These are phyloP conservation scores for Paxillus ammoniavirescens DNA, from an alignment of 768 basidiomycete genomes.

Conservation along the genomic window DNA sequence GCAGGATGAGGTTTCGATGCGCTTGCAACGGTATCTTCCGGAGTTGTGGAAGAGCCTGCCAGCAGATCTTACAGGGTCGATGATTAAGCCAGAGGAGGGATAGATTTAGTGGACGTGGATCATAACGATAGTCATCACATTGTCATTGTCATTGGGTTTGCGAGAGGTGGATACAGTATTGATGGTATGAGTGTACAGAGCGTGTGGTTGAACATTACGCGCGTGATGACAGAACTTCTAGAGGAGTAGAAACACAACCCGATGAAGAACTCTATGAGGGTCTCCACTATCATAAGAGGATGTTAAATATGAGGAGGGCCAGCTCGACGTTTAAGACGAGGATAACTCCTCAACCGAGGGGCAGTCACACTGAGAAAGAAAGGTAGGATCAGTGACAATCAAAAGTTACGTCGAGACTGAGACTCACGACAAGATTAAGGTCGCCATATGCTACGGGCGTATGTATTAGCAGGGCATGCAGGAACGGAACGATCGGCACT, in stretches of 20 bases:
- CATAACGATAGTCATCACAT: slow-evolving; percentile 9
- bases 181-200: slow-evolving; percentile 34
- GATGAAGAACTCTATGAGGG: slow-evolving; percentile 13
- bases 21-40: slow-evolving; percentile 42
- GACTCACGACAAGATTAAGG: slow-evolving; percentile 79
- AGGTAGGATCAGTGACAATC: slow-evolving; percentile 5
- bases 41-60: slow-evolving; percentile 33
- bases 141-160: slow-evolving; percentile 15
- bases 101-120: not conserved
- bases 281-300: slow-evolving; percentile 12
- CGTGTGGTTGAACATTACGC: slow-evolving; percentile 69
- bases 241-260: slow-evolving; percentile 46
- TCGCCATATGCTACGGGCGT: slow-evolving; percentile 78
- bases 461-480: slow-evolving; percentile 1
- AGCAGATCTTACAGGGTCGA: slow-evolving; percentile 15
- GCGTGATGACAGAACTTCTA: slow-evolving; percentile 39
- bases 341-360: slow-evolving; percentile 81
- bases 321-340: slow-evolving; percentile 20
- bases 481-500: slow-evolving; percentile 24
- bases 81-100: slow-evolving; percentile 17
- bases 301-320: slow-evolving; percentile 4
- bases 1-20: slow-evolving; percentile 44
- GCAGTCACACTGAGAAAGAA: slow-evolving; percentile 67
- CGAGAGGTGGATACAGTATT: slow-evolving; percentile 20
- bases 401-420: not conserved